Conservation (phyloP, 805 yeast genomes). For the Yarrowia hollandica region DNA sequence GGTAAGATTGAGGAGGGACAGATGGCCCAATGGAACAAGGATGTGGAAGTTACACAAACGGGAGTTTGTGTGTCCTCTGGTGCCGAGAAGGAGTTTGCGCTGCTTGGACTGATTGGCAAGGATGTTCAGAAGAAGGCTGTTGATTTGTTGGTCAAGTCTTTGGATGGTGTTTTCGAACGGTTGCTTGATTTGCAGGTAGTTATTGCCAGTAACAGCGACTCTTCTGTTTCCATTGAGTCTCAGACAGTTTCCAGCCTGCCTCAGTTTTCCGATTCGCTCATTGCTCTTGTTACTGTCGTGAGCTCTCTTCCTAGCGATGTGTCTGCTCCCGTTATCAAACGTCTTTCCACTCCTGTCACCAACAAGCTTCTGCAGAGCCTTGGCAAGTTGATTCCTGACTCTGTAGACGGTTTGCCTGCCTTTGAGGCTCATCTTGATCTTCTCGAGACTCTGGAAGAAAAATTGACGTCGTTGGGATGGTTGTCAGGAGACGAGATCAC, state of each 20-base stretch:
- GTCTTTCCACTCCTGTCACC: conserved; percentile 18
- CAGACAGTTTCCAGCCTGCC: not conserved
- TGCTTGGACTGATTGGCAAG: not conserved
- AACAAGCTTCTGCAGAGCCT: conserved; percentile 3
- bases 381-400: conserved; percentile 32
- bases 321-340: not conserved
- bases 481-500: conserved; percentile 31
- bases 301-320: not conserved
- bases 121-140: not conserved
- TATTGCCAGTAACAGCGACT: not conserved
- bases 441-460: conserved; percentile 32
- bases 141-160: conserved; percentile 2
- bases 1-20: not conserved
- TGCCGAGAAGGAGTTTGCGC: not conserved
- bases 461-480: conserved; percentile 31
- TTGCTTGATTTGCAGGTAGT: not conserved
- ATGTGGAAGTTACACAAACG: not conserved
- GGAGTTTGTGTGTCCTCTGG: not conserved
- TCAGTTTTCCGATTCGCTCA: not conserved
- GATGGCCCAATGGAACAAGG: not conserved
- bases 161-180: not conserved
- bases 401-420: conserved; percentile 28
- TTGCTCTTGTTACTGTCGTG: not conserved
- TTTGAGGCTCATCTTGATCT: conserved; percentile 31
- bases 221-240: not conserved